phyloP scores from a whole-genome alignment of 768 basidiomycete species.

The Xanthoconium stramineum region DNA sequence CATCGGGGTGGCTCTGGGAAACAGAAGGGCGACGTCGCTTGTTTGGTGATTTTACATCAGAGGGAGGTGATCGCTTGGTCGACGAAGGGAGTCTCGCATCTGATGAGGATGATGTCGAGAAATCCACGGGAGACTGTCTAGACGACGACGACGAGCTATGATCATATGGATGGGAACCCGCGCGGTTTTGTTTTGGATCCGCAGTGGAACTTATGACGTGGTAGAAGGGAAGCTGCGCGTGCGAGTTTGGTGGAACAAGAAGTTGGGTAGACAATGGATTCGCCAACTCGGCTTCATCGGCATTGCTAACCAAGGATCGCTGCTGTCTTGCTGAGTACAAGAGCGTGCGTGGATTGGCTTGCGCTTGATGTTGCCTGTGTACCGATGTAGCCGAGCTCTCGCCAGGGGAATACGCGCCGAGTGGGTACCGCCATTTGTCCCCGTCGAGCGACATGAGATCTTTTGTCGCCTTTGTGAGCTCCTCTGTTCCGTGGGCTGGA shows the following conservation, averaged over 20 bases:
- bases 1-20: constrained; percentile 7
- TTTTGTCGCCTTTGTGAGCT: constrained; percentile 75
- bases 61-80: constrained; percentile 27
- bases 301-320: constrained; percentile 3
- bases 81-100: constrained; percentile 12
- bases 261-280: constrained; percentile 4
- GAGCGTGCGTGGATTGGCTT: constrained; percentile 16
- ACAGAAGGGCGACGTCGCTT: constrained; percentile 33
- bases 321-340: constrained; percentile 20
- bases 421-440: constrained; percentile 36
- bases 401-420: constrained; percentile 12
- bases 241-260: constrained; percentile 1
- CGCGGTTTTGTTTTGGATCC: constrained; percentile 9
- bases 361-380: constrained; percentile 16
- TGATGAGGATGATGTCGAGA: constrained; percentile 15
- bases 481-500: constrained; percentile 55
- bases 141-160: constrained; percentile 27
- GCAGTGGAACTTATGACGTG: constrained; percentile 9
- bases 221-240: constrained; percentile 18
- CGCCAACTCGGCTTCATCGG: constrained; percentile 6
- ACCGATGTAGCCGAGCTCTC: constrained; percentile 9
- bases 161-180: constrained; percentile 11
- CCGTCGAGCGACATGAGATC: constrained; percentile 74
- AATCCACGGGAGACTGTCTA: constrained; percentile 24
- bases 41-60: constrained; percentile 23